These are phyloP conservation scores for Naegleria fowleri DNA, from an alignment of 208 protist genomes.

Conservation along the genomic window DNA sequence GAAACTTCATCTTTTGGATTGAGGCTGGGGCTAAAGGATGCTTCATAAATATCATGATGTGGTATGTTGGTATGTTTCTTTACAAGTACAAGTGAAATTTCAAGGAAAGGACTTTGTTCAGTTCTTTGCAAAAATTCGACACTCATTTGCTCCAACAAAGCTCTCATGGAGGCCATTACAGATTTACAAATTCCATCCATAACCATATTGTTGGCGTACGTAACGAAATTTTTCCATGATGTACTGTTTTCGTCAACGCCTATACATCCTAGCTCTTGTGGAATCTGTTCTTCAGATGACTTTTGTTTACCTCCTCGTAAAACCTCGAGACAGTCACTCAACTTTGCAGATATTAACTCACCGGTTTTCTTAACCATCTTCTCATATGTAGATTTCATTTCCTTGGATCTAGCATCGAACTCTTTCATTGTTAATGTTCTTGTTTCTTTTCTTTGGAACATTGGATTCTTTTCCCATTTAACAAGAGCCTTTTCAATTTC, in stretches of 20 bases:
- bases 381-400: constrained; percentile 37
- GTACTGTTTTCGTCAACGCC: constrained; percentile 43
- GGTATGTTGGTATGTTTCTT: neutral
- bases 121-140: neutral
- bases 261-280: neutral
- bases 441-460: constrained; percentile 65
- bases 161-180: constrained; percentile 64
- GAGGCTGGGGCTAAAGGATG: neutral
- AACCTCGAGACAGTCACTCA: constrained; percentile 64
- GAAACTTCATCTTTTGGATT: neutral
- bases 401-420: constrained; percentile 69
- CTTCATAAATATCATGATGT: neutral
- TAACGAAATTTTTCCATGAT: constrained; percentile 76
- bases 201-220: constrained; percentile 75
- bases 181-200: constrained; percentile 59
- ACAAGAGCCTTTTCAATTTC: constrained; percentile 66
- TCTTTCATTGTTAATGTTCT: constrained; percentile 79
- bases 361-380: constrained; percentile 38
- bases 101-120: constrained; percentile 12
- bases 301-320: constrained; percentile 53
- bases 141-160: constrained; percentile 56
- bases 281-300: neutral
- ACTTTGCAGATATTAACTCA: constrained; percentile 65
- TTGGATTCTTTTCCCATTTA: constrained; percentile 48
- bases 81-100: constrained; percentile 2